Evolutionary conservation across 257 asterid genomes (phyloP), one percentile per base, ranked within the genome.

Genomic region (Lycium barbarum): DNA sequence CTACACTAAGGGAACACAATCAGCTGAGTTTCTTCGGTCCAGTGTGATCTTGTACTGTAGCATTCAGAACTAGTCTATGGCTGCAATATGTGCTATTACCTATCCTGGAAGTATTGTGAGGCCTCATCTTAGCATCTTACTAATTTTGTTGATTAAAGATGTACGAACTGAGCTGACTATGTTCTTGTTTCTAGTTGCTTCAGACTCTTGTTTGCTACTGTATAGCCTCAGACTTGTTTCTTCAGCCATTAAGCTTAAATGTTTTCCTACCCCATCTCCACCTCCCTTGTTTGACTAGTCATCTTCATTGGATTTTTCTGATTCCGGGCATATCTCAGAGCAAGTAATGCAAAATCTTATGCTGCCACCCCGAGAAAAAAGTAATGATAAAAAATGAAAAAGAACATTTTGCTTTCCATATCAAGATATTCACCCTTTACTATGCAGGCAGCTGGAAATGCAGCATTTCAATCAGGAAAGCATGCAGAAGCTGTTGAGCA

Each of bases 361-460:
- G 81, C 63, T 53, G 13, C 63, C 47, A 76, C 26, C 26, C 65
- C 9, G 45, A 1, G 65, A 55, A 53, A 53, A 76, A 33, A 13
- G 45, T 76, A 76, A 14, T 49, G 40, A 26, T 76, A 7, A 68
- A 13, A 15, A 45, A 22, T 38, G 85, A 35, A 53, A 22, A 65
- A 15, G 53, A 68, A 35, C 68, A 36, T 59, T 84, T 72, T 79
- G 70, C n/a, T 40, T 81, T 72, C 49, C 57, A 35, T 68, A 36
- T 68, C 15, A 55, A 18, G 35, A 65, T 49, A 36, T 65, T 83
- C 9, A 17, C 72, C 81, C 38, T 68, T 81, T 76, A 55, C 82
- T 53, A 36, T 85, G 84, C 88, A 96, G 99, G 85, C 89, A 87
- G 98, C 97, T 61, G 99, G 98, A 93, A 96, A 96, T 90, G 97